phyloP scores from a whole-genome alignment of 768 basidiomycete genomes.

The Coprinopsis marcescibilis region DNA sequence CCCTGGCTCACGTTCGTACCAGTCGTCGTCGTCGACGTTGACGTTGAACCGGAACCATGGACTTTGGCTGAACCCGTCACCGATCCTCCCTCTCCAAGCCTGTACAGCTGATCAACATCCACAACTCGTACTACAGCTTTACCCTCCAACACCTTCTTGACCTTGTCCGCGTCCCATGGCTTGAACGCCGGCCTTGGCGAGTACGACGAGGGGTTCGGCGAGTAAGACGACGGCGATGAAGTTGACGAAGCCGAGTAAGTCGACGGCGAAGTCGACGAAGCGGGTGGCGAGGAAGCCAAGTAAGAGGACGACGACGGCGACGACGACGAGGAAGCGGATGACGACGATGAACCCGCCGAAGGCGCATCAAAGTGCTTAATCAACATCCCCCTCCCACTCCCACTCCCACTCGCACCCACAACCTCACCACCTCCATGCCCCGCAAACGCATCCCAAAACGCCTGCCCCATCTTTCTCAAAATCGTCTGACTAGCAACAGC shows the following conservation, averaged over 20 bases:
- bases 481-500: conserved; percentile 78
- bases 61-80: conserved; percentile 14
- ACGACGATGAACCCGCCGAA: not conserved
- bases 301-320: conserved; percentile 18
- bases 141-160: conserved; percentile 75
- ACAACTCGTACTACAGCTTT: conserved; percentile 76
- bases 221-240: conserved; percentile 16
- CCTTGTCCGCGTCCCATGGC: conserved; percentile 76
- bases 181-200: conserved; percentile 18
- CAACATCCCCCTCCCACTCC: not conserved
- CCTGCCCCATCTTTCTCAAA: conserved; percentile 58
- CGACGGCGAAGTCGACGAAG: not conserved
- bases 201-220: not conserved
- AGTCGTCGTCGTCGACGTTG: conserved; percentile 3
- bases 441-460: conserved; percentile 91
- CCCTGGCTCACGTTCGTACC: conserved; percentile 7
- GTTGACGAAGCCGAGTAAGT: conserved; percentile 20
- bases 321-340: not conserved
- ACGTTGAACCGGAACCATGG: not conserved
- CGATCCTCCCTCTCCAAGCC: conserved; percentile 1
- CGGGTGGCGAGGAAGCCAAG: too few relatives aligned
- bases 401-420: not conserved
- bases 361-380: conserved; percentile 1
- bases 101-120: conserved; percentile 48
- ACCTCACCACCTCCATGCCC: conserved; percentile 29